Base-by-base conservation (phyloP, 345 rosid genomes). In the Jatropha curcas region DNA sequence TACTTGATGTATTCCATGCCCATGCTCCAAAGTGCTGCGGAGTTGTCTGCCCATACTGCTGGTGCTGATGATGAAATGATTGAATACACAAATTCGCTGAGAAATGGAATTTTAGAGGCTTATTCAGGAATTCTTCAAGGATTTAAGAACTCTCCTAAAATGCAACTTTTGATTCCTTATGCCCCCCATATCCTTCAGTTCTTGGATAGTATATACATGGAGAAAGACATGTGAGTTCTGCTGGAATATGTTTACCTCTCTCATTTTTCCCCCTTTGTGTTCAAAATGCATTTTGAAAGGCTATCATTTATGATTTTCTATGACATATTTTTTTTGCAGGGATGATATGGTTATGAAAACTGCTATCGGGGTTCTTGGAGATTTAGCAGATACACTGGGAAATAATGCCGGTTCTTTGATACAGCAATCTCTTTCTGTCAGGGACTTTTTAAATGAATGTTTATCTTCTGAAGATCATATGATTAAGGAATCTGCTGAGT, bases 81-180 rank as follows among this genome's bases (percentile, higher is more conserved):
- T 0, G 94, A 89, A 70, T 88, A 89, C 81, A 86, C 92, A 56
- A 89, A 89, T 77, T 85, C 90, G 17, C 64, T 89, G 76, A 82
- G 94, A 73, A 89, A 86, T 46, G 92, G 94, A 65, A 89, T 89
- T 60, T 80, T 89, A 45, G 94, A 89, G 80, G 94, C 92, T 20
- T 89, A 88, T 68, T 89, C 94, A 63, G 92, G 92, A 41, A 88
- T 89, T 71, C 87, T 88, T 71, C 94, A 89, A 84, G 94, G 94
- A 56, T 89, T 89, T 75, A 89, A 89, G 78, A 86, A 85, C 81
- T 85, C 92, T 52, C 86, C 94, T 2, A 89, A 86, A 79, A 88
- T 84, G 39, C 92, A 88, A 84, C 87, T 88, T 48, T 70, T 89
- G 82, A 85, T 89, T 78, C 89, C 92, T 45, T 86, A 75, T 64